Evolutionary conservation across 2,329 filamentous ascomycete genomes (phyloP).

Genomic region (Cladophialophora chaetospira): DNA sequence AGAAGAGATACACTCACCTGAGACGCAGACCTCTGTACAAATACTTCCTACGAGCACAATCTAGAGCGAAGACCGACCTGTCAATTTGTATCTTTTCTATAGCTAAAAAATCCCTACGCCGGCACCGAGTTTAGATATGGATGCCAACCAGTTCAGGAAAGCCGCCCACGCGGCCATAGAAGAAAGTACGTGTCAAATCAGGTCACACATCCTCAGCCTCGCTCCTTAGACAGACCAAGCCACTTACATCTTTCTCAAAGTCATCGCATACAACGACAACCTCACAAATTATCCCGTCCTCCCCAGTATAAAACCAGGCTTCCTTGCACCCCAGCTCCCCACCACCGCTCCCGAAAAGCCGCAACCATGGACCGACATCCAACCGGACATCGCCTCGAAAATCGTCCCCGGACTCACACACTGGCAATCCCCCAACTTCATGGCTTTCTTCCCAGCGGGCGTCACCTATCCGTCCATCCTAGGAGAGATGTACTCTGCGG

Average conservation of each 20-base stretch:
- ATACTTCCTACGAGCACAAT: background rate
- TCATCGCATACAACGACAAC: slow-evolving; percentile 80
- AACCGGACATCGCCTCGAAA: slow-evolving; percentile 77
- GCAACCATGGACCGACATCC: slow-evolving; percentile 74
- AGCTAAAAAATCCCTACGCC: background rate
- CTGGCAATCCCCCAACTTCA: slow-evolving; percentile 92
- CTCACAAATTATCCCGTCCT: slow-evolving; percentile 71
- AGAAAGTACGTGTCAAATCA: slow-evolving; percentile 66
- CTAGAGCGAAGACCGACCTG: background rate
- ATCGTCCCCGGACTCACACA: slow-evolving; percentile 93
- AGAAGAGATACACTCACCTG: background rate
- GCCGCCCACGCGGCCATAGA: slow-evolving; percentile 79
- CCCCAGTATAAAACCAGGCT: slow-evolving; percentile 78
- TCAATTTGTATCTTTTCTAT: background rate
- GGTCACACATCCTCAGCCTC: no score
- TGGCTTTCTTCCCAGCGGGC: slow-evolving; percentile 89
- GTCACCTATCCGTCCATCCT: slow-evolving; percentile 81
- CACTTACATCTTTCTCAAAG: slow-evolving; percentile 48
- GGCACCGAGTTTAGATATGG: slow-evolving; percentile 57
- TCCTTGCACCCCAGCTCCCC: slow-evolving; percentile 79
- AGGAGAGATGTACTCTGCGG: slow-evolving; percentile 87
- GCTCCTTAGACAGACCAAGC: no score
- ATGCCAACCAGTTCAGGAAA: slow-evolving; percentile 73
- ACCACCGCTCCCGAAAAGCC: slow-evolving; percentile 65
- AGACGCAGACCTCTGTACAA: background rate